These are phyloP conservation scores for Neonectria coccinea DNA, from an alignment of 2,329 filamentous ascomycete genomes.

Conservation along the genomic window DNA sequence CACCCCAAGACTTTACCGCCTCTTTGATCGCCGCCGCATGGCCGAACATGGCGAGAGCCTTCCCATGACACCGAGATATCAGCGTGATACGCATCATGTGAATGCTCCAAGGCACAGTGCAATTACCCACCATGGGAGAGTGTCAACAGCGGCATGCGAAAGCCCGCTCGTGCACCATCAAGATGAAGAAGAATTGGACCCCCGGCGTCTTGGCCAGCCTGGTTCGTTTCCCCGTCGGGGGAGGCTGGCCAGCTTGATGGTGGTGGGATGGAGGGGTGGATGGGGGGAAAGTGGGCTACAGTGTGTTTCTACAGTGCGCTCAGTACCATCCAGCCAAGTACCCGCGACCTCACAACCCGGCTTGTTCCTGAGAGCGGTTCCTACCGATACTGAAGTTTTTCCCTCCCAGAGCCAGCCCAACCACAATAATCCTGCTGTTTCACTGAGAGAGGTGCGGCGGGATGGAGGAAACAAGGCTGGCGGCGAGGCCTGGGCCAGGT, in stretches of 20 bases:
- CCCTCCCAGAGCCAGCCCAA: neutral
- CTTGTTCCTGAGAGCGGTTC: conserved; percentile 8
- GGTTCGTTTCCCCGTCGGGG: conserved; percentile 22
- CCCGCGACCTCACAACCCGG: conserved; percentile 9
- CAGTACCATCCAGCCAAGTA: neutral
- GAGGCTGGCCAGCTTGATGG: conserved; percentile 9
- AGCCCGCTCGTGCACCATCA: conserved; percentile 15
- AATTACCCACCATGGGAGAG: conserved; percentile 4
- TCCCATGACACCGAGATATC: conserved; percentile 20
- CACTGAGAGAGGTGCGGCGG: neutral
- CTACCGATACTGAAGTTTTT: conserved; percentile 7
- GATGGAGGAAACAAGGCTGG: conserved; percentile 10
- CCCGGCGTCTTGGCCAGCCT: conserved; percentile 11
- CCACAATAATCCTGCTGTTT: neutral
- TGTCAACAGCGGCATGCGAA: conserved; percentile 4
- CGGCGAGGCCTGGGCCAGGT: conserved; percentile 6
- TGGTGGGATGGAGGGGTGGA: conserved; percentile 10
- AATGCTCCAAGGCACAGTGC: neutral
- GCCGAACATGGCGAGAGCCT: conserved; percentile 6
- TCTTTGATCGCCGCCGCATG: conserved; percentile 20
- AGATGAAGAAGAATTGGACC: conserved; percentile 12
- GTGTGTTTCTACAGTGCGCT: conserved; percentile 8
- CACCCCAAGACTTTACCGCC: conserved; percentile 26
- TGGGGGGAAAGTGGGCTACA: conserved; percentile 12
- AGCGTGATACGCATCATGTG: conserved; percentile 5